A percentile compares a stretch with the other conserved stretches of the same genome.
phyloP scores from a whole-genome alignment of 2,329 filamentous ascomycete genomes.

The Xylaria sp. region DNA sequence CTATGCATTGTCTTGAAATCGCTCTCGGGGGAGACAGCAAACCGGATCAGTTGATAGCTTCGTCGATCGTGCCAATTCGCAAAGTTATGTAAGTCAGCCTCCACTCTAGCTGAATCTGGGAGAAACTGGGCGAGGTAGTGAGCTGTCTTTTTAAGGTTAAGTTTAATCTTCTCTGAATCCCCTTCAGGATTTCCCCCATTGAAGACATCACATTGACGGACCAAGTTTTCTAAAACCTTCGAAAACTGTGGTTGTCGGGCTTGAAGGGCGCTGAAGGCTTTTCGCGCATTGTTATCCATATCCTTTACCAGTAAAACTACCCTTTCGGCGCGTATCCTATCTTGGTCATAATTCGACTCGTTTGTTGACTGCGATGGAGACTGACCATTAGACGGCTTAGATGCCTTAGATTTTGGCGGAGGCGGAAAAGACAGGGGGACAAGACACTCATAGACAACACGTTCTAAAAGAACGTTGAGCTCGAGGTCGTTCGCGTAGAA shows the following conservation, averaged over 20 bases:
- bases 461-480: constrained; percentile 84
- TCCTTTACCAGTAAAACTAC: constrained; percentile 84
- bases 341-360: constrained; percentile 68
- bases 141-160: constrained; percentile 77
- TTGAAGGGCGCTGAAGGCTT: constrained; percentile 89
- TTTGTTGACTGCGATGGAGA: constrained; percentile 62
- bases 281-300: constrained; percentile 80
- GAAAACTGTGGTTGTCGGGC: constrained; percentile 79
- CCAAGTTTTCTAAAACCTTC: constrained; percentile 77
- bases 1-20: constrained; percentile 93
- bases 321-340: constrained; percentile 83
- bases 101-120: constrained; percentile 78
- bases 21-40: constrained; percentile 83
- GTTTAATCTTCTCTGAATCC: constrained; percentile 76
- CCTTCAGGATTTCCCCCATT: constrained; percentile 86
- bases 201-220: constrained; percentile 87
- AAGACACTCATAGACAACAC: constrained; percentile 86
- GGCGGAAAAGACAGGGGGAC: constrained; percentile 91
- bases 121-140: constrained; percentile 78
- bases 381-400: constrained; percentile 70
- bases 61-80: constrained; percentile 91
- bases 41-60: constrained; percentile 88
- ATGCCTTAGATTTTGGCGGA: constrained; percentile 68
- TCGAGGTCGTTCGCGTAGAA: constrained; percentile 92
- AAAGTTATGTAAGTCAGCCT: constrained; percentile 86